Percentiles rank a stretch among this genome's conserved stretches.
Conservation (phyloP, 305 asterid genomes). For the Petunia hybrid region DNA sequence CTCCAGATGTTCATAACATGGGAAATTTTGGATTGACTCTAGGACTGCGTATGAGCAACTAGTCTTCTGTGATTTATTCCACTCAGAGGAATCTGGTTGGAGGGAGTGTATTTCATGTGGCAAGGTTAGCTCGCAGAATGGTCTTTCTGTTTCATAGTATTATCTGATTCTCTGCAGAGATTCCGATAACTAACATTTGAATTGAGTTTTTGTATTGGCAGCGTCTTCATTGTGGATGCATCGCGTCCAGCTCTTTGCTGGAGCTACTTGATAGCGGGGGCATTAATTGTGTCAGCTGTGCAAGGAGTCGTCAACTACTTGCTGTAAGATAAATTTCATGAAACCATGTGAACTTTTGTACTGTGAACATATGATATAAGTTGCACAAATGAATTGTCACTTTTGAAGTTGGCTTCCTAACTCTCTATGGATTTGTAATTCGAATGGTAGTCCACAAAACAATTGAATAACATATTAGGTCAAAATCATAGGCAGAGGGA, state of each 20-base stretch:
- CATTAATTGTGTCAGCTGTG: constrained; percentile 73
- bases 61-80: constrained; percentile 85
- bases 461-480: background rate
- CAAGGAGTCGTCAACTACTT: constrained; percentile 53
- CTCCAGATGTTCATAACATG: constrained; percentile 27
- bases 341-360: background rate
- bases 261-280: constrained; percentile 86
- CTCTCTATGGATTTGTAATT: constrained; percentile 22
- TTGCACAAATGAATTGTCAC: background rate
- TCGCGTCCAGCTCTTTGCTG: constrained; percentile 76
- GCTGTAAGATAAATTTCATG: constrained; percentile 58
- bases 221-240: constrained; percentile 97
- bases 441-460: background rate
- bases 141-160: constrained; percentile 14
- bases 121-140: constrained; percentile 59
- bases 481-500: background rate
- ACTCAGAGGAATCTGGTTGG: constrained; percentile 88
- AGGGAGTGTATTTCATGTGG: constrained; percentile 86
- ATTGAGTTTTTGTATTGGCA: constrained; percentile 46
- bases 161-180: constrained; percentile 3
- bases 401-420: background rate
- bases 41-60: constrained; percentile 81
- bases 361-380: constrained; percentile 13
- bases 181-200: constrained; percentile 27
- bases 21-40: constrained; percentile 38